These are phyloP conservation scores for Talaromyces sp. DNA, from an alignment of 2,329 filamentous ascomycete genomes.

Conservation along the genomic window DNA sequence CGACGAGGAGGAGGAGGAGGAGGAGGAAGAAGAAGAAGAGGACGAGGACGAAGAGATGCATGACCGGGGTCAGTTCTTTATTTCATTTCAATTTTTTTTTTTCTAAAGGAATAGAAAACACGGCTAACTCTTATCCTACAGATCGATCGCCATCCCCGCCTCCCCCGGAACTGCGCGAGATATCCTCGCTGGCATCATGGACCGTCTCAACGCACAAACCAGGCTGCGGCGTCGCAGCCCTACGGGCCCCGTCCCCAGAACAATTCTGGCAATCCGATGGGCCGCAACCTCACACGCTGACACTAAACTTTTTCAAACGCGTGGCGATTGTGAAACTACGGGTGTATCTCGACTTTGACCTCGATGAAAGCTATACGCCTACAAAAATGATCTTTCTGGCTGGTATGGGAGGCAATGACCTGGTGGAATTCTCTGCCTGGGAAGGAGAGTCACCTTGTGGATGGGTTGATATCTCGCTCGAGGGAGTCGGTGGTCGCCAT, in stretches of 20 bases:
- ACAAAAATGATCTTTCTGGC: slow-evolving; percentile 86
- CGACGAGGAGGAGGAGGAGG: slow-evolving; percentile 23
- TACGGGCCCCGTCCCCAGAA: slow-evolving; percentile 50
- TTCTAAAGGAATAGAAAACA: too few species aligned
- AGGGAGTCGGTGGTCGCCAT: slow-evolving; percentile 50
- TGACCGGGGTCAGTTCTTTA: slow-evolving; percentile 23
- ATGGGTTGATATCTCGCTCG: slow-evolving; percentile 80
- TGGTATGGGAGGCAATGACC: slow-evolving; percentile 84
- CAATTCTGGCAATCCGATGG: slow-evolving; percentile 64
- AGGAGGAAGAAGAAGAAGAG: slow-evolving; percentile 21
- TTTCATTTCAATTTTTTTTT: background rate
- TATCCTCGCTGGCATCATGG: slow-evolving; percentile 61
- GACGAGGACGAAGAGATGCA: slow-evolving; percentile 21
- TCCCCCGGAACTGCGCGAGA: slow-evolving; percentile 50
- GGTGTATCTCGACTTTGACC: slow-evolving; percentile 72
- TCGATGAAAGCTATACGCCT: slow-evolving; percentile 94
- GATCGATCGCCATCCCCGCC: slow-evolving; percentile 32
- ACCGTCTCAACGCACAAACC: slow-evolving; percentile 59
- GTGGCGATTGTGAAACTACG: slow-evolving; percentile 46
- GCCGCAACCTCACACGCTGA: slow-evolving; percentile 58
- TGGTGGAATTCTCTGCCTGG: slow-evolving; percentile 81
- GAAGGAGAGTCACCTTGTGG: slow-evolving; percentile 72
- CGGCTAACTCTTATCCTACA: slow-evolving; percentile 8
- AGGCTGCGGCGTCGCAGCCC: slow-evolving; percentile 54
- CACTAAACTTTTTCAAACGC: slow-evolving; percentile 57